Conservation (phyloP, 2,329 filamentous ascomycete genomes). For the Colletotrichum destructivum region DNA sequence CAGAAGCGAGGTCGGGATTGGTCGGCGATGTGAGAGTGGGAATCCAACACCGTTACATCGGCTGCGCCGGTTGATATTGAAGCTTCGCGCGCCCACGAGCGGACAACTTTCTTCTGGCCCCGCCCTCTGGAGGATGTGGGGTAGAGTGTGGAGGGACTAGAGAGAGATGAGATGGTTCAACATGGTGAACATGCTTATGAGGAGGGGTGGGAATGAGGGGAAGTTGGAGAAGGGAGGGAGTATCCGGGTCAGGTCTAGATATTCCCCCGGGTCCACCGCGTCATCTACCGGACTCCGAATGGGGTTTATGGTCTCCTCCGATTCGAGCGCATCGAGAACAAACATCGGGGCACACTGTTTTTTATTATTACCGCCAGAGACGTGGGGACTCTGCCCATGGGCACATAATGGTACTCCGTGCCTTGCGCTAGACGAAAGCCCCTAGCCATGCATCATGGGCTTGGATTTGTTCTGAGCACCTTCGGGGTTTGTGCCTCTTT, state of each 20-base stretch:
- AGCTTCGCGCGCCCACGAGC: slow-evolving; percentile 8
- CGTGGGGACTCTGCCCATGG: slow-evolving; percentile 10
- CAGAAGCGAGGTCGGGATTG: slow-evolving; percentile 9
- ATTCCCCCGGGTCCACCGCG: slow-evolving; percentile 32
- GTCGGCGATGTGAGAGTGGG: background rate
- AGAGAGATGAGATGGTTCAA: slow-evolving; percentile 6
- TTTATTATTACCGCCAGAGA: slow-evolving; percentile 20
- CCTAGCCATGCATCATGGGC: slow-evolving; percentile 14
- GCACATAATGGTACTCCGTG: background rate
- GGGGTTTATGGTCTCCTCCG: slow-evolving; percentile 1
- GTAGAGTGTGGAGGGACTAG: slow-evolving; percentile 27
- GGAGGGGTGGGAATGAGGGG: slow-evolving; percentile 26
- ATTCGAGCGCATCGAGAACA: slow-evolving; percentile 40
- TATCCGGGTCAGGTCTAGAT: slow-evolving; percentile 23
- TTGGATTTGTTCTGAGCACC: background rate
- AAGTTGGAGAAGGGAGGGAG: slow-evolving; percentile 36
- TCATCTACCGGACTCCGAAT: slow-evolving; percentile 30
- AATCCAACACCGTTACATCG: slow-evolving; percentile 33
- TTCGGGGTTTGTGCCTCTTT: slow-evolving; percentile 10
- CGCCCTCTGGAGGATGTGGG: slow-evolving; percentile 3
- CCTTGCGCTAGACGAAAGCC: slow-evolving; percentile 12
- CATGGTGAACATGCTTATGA: background rate
- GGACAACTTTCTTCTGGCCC: slow-evolving; percentile 1
- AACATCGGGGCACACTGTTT: slow-evolving; percentile 10
- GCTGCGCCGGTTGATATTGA: slow-evolving; percentile 19